Percentiles rank a stretch among this genome's conserved stretches.
These are phyloP conservation scores for Zygnema cylindricum DNA, from an alignment of 139 green algal genomes.

Conservation along the genomic window DNA sequence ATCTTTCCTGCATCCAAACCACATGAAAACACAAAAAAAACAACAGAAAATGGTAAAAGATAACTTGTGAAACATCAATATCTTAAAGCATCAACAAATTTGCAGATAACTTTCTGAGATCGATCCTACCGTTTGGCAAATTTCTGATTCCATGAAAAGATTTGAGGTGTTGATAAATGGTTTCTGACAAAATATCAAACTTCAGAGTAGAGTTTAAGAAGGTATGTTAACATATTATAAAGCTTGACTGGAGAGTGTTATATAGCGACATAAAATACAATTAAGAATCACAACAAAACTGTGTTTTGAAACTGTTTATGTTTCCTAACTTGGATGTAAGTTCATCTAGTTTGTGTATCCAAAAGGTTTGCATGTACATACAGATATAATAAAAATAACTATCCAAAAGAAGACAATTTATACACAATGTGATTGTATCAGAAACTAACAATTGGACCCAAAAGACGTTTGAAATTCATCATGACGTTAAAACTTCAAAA, in stretches of 20 bases:
- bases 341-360: neutral
- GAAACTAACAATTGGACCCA: neutral
- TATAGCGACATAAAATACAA: too few species aligned
- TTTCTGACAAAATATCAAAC: neutral
- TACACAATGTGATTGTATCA: neutral
- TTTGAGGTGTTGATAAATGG: neutral
- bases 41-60: neutral
- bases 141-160: neutral
- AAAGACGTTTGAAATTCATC: neutral
- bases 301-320: too few species aligned
- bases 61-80: neutral
- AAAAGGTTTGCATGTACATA: neutral
- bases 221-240: too few species aligned
- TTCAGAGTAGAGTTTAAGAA: neutral
- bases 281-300: too few species aligned
- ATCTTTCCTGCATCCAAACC: slow-evolving; percentile 60
- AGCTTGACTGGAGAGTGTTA: too few species aligned
- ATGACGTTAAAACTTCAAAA: too few species aligned
- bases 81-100: neutral
- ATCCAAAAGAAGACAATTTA: neutral
- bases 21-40: neutral
- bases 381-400: neutral
- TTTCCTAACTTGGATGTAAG: too few species aligned
- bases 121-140: neutral
- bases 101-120: neutral